Percentiles rank a stretch among this genome's conserved stretches.
phyloP scores from a whole-genome alignment of 2,329 filamentous ascomycete species.

The Ophiostoma populinum region DNA sequence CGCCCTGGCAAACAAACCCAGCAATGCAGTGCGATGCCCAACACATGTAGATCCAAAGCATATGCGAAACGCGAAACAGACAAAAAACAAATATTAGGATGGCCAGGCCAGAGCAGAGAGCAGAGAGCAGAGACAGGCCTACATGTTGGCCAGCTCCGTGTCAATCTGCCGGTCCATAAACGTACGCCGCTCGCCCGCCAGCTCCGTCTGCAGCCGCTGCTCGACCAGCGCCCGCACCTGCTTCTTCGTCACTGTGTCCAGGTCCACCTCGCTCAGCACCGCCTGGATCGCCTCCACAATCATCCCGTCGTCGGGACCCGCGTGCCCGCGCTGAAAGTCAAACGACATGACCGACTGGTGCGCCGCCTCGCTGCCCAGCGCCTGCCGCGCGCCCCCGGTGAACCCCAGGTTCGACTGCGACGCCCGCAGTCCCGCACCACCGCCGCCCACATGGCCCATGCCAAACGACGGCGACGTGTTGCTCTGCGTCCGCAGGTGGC shows the following conservation, averaged over 20 bases:
- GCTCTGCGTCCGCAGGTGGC: slow-evolving; percentile 33
- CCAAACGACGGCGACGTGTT: slow-evolving; percentile 29
- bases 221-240: slow-evolving; percentile 83
- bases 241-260: slow-evolving; percentile 98
- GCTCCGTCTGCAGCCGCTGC: slow-evolving; percentile 78
- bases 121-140: slow-evolving; percentile 11
- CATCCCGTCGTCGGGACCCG: slow-evolving; percentile 57
- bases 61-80: not conserved
- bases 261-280: slow-evolving; percentile 73
- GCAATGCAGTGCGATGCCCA: no score
- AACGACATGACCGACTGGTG: slow-evolving; percentile 36
- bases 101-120: not conserved
- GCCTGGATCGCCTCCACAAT: slow-evolving; percentile 74
- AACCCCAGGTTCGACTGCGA: slow-evolving; percentile 32
- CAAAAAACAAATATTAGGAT: not conserved
- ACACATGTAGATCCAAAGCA: no score
- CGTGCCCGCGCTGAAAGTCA: slow-evolving; percentile 40
- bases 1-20: no score
- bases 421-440: slow-evolving; percentile 19
- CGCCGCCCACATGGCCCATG: no score
- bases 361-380: slow-evolving; percentile 23
- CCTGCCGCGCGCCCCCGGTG: slow-evolving; percentile 27
- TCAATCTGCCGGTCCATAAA: slow-evolving; percentile 94
- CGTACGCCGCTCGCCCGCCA: slow-evolving; percentile 66
- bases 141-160: slow-evolving; percentile 86